These are phyloP conservation scores for Ramalina intermedia DNA, from an alignment of 495 filamentous ascomycete species.

Conservation along the genomic window DNA sequence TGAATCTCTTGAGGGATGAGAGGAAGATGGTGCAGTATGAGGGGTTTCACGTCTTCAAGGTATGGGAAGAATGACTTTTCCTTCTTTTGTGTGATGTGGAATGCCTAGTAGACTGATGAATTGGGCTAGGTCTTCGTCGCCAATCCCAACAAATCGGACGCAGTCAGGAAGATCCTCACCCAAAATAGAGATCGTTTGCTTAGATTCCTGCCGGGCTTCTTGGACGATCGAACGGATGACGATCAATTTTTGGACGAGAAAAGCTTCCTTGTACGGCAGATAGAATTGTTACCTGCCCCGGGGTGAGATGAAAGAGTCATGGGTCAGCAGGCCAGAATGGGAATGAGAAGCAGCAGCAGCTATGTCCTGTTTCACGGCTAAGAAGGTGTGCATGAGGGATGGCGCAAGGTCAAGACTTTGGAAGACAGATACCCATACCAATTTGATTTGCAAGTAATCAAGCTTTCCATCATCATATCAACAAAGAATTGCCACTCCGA, in stretches of 20 bases:
- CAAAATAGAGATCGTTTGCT: constrained; percentile 89
- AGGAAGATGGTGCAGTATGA: constrained; percentile 99
- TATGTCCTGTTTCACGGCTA: not conserved
- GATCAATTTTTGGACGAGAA: constrained; percentile 98
- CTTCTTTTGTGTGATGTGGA: not conserved
- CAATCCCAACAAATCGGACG: constrained; percentile 87
- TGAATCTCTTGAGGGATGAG: constrained; percentile 90
- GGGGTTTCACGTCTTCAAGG: constrained; percentile 98
- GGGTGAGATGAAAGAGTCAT: not conserved
- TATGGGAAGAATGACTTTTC: constrained; percentile 16
- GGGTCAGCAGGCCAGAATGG: not conserved
- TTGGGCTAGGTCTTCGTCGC: constrained; percentile 73
- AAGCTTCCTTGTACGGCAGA: constrained; percentile 89
- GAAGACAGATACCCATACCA: not conserved
- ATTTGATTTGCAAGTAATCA: not conserved
- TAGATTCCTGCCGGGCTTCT: constrained; percentile 75
- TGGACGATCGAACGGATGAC: constrained; percentile 91
- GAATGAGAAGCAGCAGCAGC: not conserved
- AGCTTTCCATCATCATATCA: too few species aligned
- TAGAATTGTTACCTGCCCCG: constrained; percentile 29
- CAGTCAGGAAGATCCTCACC: constrained; percentile 85
- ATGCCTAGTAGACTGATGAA: not conserved
- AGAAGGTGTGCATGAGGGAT: not conserved
- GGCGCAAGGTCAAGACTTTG: not conserved
- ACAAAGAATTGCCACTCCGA: too few species aligned